Percentiles rank a stretch among this genome's conserved stretches.
Evolutionary conservation across 441 rosid genomes (phyloP).

Genomic region (Croton setiger): DNA sequence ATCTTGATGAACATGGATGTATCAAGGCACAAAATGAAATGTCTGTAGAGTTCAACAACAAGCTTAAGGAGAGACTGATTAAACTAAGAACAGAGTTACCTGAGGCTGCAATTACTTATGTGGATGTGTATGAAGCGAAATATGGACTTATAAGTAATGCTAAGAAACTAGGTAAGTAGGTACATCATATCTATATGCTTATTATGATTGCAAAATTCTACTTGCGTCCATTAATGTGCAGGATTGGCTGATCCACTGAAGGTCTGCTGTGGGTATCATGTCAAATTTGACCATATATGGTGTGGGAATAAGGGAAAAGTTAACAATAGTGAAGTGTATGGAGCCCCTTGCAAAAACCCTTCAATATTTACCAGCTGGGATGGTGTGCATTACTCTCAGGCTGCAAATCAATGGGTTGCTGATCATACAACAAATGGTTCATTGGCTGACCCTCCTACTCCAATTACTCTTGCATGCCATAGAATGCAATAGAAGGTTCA

Average conservation of each 20-base stretch:
- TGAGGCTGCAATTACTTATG: slow-evolving; percentile 40
- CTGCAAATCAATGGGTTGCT: slow-evolving; percentile 72
- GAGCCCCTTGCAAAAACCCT: slow-evolving; percentile 61
- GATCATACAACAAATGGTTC: slow-evolving; percentile 58
- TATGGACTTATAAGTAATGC: slow-evolving; percentile 37
- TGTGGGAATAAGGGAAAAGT: slow-evolving; percentile 64
- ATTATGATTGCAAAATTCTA: no score
- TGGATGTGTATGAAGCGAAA: slow-evolving; percentile 46
- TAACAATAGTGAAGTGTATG: slow-evolving; percentile 51
- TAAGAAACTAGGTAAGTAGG: slow-evolving; percentile 36
- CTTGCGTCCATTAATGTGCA: slow-evolving; percentile 24
- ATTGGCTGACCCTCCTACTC: slow-evolving; percentile 62
- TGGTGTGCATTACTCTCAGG: slow-evolving; percentile 83
- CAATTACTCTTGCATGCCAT: slow-evolving; percentile 63
- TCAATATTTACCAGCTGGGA: slow-evolving; percentile 71
- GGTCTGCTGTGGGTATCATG: slow-evolving; percentile 84
- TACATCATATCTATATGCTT: no score
- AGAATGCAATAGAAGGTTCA: slow-evolving; percentile 23
- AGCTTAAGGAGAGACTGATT: slow-evolving; percentile 34
- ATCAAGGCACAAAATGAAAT: slow-evolving; percentile 44
- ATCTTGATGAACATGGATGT: slow-evolving; percentile 45
- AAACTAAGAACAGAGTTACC: slow-evolving; percentile 38
- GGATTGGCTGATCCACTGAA: slow-evolving; percentile 71
- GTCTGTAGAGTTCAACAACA: slow-evolving; percentile 39
- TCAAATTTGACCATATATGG: slow-evolving; percentile 72